Percentiles rank a stretch among this genome's conserved stretches.
Conservation (phyloP, 805 yeast species). For the Zygotorulaspora chibaensis region DNA sequence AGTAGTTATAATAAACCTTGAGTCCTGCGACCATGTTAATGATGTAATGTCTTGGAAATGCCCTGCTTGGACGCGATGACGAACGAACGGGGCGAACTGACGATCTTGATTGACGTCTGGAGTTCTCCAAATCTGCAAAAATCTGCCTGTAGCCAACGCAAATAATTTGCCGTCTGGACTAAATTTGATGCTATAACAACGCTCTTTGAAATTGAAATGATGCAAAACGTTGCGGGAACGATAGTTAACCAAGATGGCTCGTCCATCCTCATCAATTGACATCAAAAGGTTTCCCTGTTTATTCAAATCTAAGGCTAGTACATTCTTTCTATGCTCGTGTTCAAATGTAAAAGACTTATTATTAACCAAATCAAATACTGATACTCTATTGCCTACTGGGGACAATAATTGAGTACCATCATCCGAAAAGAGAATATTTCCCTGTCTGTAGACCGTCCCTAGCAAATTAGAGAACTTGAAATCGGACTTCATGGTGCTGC, state of each 20-base stretch:
- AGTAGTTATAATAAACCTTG: constrained; percentile 79
- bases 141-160: constrained; percentile 79
- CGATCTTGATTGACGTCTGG: constrained; percentile 77
- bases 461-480: constrained; percentile 80
- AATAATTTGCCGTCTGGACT: constrained; percentile 85
- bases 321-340: constrained; percentile 87
- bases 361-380: constrained; percentile 80
- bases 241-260: constrained; percentile 88
- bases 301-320: constrained; percentile 75
- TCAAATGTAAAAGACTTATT: constrained; percentile 84
- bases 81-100: constrained; percentile 93
- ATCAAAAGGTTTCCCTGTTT: constrained; percentile 74
- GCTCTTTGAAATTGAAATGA: constrained; percentile 87
- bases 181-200: constrained; percentile 69
- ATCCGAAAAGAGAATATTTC: constrained; percentile 79
- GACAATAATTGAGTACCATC: constrained; percentile 81
- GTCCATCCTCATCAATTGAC: constrained; percentile 85
- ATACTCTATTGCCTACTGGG: constrained; percentile 92
- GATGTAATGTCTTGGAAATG: constrained; percentile 80
- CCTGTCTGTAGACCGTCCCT: constrained; percentile 92
- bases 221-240: constrained; percentile 79
- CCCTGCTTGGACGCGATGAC: constrained; percentile 87
- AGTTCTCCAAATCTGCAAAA: constrained; percentile 89
- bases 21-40: constrained; percentile 85
- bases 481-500: constrained; percentile 68